Evolutionary conservation across 2,329 filamentous ascomycete genomes (phyloP), one percentile per base, ranked within the genome.

Genomic region (Penicillium brevicompactum): DNA sequence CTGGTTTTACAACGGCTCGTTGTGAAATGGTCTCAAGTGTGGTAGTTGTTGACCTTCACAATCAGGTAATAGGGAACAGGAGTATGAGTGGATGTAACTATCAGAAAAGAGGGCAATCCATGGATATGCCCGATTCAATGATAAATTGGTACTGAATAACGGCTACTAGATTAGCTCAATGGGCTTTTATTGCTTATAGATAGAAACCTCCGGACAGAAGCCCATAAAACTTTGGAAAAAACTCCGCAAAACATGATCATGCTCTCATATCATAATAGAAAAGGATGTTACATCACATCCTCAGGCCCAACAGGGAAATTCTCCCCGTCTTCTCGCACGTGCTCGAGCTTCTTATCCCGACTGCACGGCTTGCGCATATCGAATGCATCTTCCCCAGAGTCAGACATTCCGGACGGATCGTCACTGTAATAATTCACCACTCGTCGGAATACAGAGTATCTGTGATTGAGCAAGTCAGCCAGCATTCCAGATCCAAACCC

Each of bases 281-380:
- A 41, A 42, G 5, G 7, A 18, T 27, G 24, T 13, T 47, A 52
- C 53, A 55, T 55, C 16, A 99, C 92, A 76, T 97, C 91, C 57
- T 90, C 86, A 2, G 92, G 91, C 46, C 84, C 80, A 24, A 99
- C 92, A 64, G 84, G 82, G 70, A 90, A 86, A 55, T 85, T 81
- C 78, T 94, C 89, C 16, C 94, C 94, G 65, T 93, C 85, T 51
- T 88, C 84, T 61, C 94, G 84, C 46, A 96, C 82, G 74, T 95
- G 91, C 72, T 90, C 84, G 55, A 82, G 77, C 53, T 87, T 84
- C 72, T 82, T 84, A 76, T 99, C 94, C 68, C 92, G 84, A 74
- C 84, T 89, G 78, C 93, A 85, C 37, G 91, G 85, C 73, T 97
- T 97, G 62, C 94, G 86, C 94, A 99, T 99, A 77, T 99, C 94